Conservation (phyloP, 2,329 filamentous ascomycete species). For the Anthostomella pinea region DNA sequence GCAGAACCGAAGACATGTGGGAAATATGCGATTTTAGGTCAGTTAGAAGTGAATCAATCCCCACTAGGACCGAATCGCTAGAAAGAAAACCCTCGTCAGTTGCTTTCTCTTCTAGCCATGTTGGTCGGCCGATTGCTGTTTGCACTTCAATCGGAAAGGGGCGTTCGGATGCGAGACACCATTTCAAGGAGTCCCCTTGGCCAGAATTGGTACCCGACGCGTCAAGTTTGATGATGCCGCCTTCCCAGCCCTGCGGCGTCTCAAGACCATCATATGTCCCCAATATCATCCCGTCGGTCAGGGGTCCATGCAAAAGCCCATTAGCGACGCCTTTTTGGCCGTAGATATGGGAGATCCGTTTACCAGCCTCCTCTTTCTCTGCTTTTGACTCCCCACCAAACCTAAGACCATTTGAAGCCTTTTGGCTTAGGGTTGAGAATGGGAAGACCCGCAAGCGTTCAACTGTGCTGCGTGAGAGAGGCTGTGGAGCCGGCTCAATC, state of each 20-base stretch:
- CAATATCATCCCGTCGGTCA: slow-evolving; percentile 86
- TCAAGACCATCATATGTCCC: slow-evolving; percentile 53
- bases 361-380: slow-evolving; percentile 73
- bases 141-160: slow-evolving; percentile 75
- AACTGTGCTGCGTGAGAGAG: slow-evolving; percentile 63
- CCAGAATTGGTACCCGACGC: slow-evolving; percentile 41
- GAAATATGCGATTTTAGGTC: slow-evolving; percentile 74
- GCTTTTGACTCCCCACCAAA: slow-evolving; percentile 87
- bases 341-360: slow-evolving; percentile 71
- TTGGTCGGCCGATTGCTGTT: slow-evolving; percentile 64
- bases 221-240: slow-evolving; percentile 79
- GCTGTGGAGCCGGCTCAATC: slow-evolving; percentile 75
- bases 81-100: slow-evolving; percentile 55
- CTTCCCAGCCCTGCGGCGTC: slow-evolving; percentile 67
- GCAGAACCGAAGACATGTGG: slow-evolving; percentile 82
- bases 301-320: slow-evolving; percentile 73
- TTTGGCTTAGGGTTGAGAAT: slow-evolving; percentile 59
- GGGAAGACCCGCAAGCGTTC: slow-evolving; percentile 75
- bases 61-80: slow-evolving; percentile 65
- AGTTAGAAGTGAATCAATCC: slow-evolving; percentile 74
- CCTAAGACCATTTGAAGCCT: slow-evolving; percentile 64
- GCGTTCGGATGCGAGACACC: slow-evolving; percentile 76
- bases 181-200: slow-evolving; percentile 52
- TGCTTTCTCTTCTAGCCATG: slow-evolving; percentile 47
- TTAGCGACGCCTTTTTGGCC: slow-evolving; percentile 49